Conservation (phyloP, 192 early-diverging fungal genomes). For the Phycomyces nitens region DNA sequence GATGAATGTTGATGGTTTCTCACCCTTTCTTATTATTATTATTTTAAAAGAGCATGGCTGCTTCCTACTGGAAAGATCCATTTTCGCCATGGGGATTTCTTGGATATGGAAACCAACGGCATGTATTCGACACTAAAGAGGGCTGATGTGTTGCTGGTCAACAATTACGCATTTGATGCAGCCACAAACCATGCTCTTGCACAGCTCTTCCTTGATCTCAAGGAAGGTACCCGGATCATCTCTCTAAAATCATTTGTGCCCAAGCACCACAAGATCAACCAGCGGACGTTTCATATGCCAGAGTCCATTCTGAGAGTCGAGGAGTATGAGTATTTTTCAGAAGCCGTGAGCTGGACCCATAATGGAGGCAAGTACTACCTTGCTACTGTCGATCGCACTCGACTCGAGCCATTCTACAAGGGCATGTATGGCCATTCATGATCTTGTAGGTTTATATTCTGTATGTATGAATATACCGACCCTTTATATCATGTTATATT, state of each 20-base stretch:
- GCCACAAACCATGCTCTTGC: conserved; percentile 79
- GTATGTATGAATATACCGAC: too few species aligned
- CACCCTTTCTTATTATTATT: too few species aligned
- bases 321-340: conserved; percentile 63
- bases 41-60: conserved; percentile 59
- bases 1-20: not conserved
- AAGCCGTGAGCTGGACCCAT: conserved; percentile 76
- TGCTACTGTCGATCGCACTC: conserved; percentile 69
- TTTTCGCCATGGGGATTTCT: conserved; percentile 82
- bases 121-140: conserved; percentile 65
- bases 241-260: conserved; percentile 83
- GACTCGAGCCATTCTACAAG: conserved; percentile 42
- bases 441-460: too few species aligned
- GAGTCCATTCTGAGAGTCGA: conserved; percentile 70
- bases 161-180: conserved; percentile 93
- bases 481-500: too few species aligned
- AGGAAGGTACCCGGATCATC: conserved; percentile 81
- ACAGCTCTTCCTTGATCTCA: conserved; percentile 87
- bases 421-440: conserved; percentile 15
- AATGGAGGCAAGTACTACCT: conserved; percentile 77
- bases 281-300: conserved; percentile 65
- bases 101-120: conserved; percentile 55
- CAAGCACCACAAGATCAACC: conserved; percentile 69
- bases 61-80: conserved; percentile 58
- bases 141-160: conserved; percentile 93